Conservation (phyloP, 2,329 filamentous ascomycete genomes). For the Pseudopyrenochaeta lycopersici region DNA sequence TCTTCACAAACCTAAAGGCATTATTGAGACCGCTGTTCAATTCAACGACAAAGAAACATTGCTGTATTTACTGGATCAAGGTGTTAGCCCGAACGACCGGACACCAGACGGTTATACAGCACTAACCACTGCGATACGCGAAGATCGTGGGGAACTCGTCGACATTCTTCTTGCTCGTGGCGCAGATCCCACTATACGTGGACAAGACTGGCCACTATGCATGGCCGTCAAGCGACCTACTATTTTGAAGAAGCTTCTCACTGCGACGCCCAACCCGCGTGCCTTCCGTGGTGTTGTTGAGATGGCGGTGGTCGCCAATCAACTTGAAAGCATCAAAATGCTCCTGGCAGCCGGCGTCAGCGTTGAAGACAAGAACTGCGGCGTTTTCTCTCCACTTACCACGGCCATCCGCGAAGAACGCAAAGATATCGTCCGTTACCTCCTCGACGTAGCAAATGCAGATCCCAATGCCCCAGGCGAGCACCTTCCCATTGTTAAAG, state of each 20-base stretch:
- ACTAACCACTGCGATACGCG: conserved; percentile 71
- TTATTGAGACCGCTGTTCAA: conserved; percentile 70
- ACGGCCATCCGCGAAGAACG: conserved; percentile 71
- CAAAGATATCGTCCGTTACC: conserved; percentile 68
- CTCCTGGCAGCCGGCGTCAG: conserved; percentile 71
- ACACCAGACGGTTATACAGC: conserved; percentile 67
- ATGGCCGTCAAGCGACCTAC: conserved; percentile 71
- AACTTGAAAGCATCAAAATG: conserved; percentile 73
- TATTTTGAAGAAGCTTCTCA: conserved; percentile 67
- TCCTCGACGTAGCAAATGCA: conserved; percentile 69
- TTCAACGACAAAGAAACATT: conserved; percentile 69
- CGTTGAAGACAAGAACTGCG: conserved; percentile 76
- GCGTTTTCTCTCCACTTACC: conserved; percentile 75
- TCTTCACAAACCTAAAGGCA: conserved; percentile 68
- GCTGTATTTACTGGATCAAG: conserved; percentile 67
- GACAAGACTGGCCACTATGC: conserved; percentile 75
- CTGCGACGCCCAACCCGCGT: conserved; percentile 64
- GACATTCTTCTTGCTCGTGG: conserved; percentile 66
- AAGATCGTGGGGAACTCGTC: conserved; percentile 67
- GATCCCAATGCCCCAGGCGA: conserved; percentile 74
- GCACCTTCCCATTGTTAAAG: conserved; percentile 76
- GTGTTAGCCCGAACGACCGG: conserved; percentile 68
- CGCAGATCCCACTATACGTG: conserved; percentile 69
- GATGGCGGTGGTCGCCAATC: conserved; percentile 71
- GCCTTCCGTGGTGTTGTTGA: conserved; percentile 74